Conservation (phyloP, 805 yeast genomes). For the Candida anglica region DNA sequence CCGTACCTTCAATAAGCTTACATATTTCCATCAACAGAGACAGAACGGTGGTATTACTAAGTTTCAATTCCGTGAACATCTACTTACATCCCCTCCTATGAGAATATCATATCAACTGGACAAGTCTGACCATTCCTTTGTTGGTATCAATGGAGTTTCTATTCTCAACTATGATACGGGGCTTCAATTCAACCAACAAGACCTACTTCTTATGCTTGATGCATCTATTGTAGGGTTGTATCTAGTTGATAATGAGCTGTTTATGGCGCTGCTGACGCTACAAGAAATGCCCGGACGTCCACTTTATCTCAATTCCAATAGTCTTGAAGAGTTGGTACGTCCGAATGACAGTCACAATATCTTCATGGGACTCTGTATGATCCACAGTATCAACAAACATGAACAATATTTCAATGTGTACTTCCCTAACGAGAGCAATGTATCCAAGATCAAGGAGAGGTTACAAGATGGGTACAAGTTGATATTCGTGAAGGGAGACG, state of each 20-base stretch:
- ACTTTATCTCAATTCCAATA: slow-evolving; percentile 14
- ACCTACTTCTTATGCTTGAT: slow-evolving; percentile 31
- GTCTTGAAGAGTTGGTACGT: slow-evolving; percentile 8
- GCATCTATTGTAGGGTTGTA: slow-evolving; percentile 39
- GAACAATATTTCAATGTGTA: slow-evolving; percentile 48
- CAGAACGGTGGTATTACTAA: background rate
- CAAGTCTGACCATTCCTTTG: slow-evolving; percentile 5
- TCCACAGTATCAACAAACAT: slow-evolving; percentile 58
- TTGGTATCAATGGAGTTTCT: slow-evolving; percentile 23
- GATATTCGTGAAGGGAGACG: slow-evolving; percentile 56
- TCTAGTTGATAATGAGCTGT: slow-evolving; percentile 19
- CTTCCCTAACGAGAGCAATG: slow-evolving; percentile 36
- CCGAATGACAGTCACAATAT: slow-evolving; percentile 8
- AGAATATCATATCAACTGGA: slow-evolving; percentile 21
- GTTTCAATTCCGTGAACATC: slow-evolving; percentile 20
- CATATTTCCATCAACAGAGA: slow-evolving; percentile 47
- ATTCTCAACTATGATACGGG: slow-evolving; percentile 17
- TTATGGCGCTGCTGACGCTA: slow-evolving; percentile 11
- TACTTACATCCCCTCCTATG: slow-evolving; percentile 21
- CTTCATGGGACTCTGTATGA: slow-evolving; percentile 54
- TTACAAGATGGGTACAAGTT: slow-evolving; percentile 25
- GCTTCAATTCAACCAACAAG: slow-evolving; percentile 16
- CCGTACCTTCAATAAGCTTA: slow-evolving; percentile 46
- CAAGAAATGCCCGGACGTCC: slow-evolving; percentile 8
- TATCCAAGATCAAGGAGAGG: slow-evolving; percentile 4